A percentile compares a stretch with the other conserved stretches of the same genome.
phyloP scores from a whole-genome alignment of 169 alveolate species.

The Besnoitia besnoiti region DNA sequence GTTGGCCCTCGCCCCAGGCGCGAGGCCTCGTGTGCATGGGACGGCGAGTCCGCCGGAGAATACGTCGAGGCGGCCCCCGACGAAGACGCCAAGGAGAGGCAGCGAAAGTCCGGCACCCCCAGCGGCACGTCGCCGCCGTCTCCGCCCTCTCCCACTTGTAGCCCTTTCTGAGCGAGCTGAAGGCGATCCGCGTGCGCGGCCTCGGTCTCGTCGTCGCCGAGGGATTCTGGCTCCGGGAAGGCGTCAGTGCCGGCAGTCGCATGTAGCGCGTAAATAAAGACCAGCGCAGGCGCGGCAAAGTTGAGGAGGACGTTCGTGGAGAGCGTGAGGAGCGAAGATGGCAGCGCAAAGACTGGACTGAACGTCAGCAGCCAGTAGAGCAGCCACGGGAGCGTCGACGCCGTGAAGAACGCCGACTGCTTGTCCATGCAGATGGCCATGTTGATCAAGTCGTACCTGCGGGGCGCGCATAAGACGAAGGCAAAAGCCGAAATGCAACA shows the following conservation, averaged over 20 bases:
- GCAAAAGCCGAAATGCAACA: background rate
- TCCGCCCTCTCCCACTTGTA: background rate
- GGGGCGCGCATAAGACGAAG: background rate
- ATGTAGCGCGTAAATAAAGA: slow-evolving; percentile 50
- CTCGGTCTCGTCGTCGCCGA: background rate
- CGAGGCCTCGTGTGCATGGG: too few relatives aligned
- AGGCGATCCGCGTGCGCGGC: background rate
- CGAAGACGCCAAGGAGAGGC: background rate
- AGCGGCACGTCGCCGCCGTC: background rate
- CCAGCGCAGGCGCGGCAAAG: slow-evolving; percentile 35
- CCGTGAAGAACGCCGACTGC: slow-evolving; percentile 54
- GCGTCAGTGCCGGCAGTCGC: background rate
- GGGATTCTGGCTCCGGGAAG: background rate
- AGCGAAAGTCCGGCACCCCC: background rate
- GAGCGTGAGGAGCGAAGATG: slow-evolving; percentile 22
- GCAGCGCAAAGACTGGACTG: slow-evolving; percentile 50
- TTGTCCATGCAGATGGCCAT: slow-evolving; percentile 62
- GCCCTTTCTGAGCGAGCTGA: too few relatives aligned
- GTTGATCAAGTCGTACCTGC: slow-evolving; percentile 61
- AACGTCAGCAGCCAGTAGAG: slow-evolving; percentile 49
- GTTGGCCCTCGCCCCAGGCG: too few relatives aligned
- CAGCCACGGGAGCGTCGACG: slow-evolving; percentile 61
- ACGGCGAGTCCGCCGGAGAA: background rate
- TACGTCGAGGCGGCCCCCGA: background rate
- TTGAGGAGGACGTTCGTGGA: slow-evolving; percentile 44